These are phyloP conservation scores for Blastocystis sp. DNA, from an alignment of 352 stramenopile species.

Conservation along the genomic window DNA sequence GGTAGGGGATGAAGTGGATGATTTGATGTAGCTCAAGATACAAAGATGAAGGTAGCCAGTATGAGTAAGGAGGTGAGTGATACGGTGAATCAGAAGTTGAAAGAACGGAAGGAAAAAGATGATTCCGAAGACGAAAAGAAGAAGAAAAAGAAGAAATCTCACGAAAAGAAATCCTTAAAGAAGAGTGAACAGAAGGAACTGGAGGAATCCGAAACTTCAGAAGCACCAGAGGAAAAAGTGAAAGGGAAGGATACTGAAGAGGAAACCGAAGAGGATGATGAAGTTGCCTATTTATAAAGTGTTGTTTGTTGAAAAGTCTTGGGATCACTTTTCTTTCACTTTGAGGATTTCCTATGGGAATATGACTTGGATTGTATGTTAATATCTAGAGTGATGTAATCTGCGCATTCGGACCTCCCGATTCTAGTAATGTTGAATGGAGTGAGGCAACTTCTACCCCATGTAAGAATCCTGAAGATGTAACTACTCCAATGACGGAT, in stretches of 20 bases:
- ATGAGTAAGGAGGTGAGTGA: neutral
- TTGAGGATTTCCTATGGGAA: neutral
- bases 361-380: neutral
- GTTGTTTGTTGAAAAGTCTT: neutral
- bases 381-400: neutral
- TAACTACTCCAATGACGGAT: neutral
- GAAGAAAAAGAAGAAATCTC: neutral
- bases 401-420: neutral
- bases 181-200: constrained; percentile 12
- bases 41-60: neutral
- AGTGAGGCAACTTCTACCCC: neutral
- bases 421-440: neutral
- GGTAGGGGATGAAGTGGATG: neutral
- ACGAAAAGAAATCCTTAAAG: neutral
- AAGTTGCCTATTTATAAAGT: constrained; percentile 21
- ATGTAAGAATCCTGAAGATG: neutral
- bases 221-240: neutral
- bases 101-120: neutral
- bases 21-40: constrained; percentile 15
- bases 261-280: neutral
- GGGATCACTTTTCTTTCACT: neutral
- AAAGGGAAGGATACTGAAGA: neutral
- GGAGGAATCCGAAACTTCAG: neutral
- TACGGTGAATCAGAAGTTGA: constrained; percentile 1
- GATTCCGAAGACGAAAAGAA: neutral